Conservation (phyloP, 768 basidiomycete genomes). For the Termitomyces sp. region DNA sequence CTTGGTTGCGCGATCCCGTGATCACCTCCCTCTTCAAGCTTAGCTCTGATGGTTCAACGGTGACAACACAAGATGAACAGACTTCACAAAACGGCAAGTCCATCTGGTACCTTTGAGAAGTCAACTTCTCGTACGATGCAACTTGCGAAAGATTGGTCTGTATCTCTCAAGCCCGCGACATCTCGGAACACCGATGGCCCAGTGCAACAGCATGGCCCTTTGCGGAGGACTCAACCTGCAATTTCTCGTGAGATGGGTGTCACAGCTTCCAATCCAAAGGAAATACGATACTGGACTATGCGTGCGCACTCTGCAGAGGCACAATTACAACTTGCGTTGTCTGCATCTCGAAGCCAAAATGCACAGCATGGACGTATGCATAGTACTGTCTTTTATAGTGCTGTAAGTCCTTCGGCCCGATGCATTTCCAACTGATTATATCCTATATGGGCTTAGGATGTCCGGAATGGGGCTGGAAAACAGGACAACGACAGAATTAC, state of each 20-base stretch:
- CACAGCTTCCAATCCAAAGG: not conserved
- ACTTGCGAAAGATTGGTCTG: constrained; percentile 9
- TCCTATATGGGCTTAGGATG: constrained; percentile 24
- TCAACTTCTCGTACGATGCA: constrained; percentile 9
- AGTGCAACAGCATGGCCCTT: not conserved
- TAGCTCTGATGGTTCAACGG: too few relatives aligned
- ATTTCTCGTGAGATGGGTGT: not conserved
- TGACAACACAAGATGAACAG: constrained; percentile 6
- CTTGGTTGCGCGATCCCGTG: constrained; percentile 4
- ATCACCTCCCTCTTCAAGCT: not conserved
- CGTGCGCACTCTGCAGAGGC: constrained; percentile 64
- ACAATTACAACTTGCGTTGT: constrained; percentile 27
- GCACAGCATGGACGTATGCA: constrained; percentile 26
- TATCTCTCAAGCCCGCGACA: constrained; percentile 4
- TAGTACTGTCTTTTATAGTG: constrained; percentile 44
- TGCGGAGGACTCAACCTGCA: not conserved
- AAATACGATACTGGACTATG: constrained; percentile 63
- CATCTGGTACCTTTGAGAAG: not conserved
- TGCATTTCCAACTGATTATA: not conserved
- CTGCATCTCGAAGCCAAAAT: not conserved
- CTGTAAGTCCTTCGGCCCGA: not conserved
- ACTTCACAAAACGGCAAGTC: constrained; percentile 5
- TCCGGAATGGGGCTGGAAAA: constrained; percentile 24
- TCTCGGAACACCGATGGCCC: not conserved
- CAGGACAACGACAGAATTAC: constrained; percentile 43